Conservation (phyloP, 495 filamentous ascomycete genomes). For the Parmelia sp. region DNA sequence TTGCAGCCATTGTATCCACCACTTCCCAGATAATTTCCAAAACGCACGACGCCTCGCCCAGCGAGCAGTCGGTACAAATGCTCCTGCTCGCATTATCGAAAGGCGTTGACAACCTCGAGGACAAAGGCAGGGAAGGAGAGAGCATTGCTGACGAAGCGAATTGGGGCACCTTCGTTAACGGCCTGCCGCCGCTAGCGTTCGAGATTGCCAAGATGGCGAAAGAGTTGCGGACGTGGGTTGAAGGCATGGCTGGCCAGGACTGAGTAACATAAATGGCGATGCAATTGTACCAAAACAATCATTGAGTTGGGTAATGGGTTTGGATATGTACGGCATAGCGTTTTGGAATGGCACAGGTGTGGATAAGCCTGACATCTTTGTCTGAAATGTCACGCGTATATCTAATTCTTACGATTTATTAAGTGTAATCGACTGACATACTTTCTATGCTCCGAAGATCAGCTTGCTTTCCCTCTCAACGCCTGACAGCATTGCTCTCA, state of each 20-base stretch:
- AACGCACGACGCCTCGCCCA: slow-evolving; percentile 18
- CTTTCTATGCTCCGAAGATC: background rate
- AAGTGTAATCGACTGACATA: background rate
- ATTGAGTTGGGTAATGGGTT: background rate
- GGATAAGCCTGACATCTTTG: background rate
- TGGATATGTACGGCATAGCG: background rate
- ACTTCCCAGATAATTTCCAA: slow-evolving; percentile 23
- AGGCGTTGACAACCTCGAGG: slow-evolving; percentile 57
- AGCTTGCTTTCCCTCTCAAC: background rate
- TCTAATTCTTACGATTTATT: background rate
- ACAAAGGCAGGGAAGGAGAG: slow-evolving; percentile 59
- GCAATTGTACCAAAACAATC: background rate
- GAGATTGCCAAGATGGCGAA: slow-evolving; percentile 80
- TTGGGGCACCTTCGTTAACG: slow-evolving; percentile 61
- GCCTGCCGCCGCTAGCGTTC: slow-evolving; percentile 76
- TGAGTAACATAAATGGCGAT: slow-evolving; percentile 5
- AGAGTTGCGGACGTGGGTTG: slow-evolving; percentile 51
- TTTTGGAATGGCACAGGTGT: background rate
- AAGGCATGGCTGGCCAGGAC: slow-evolving; percentile 35
- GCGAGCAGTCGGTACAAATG: slow-evolving; percentile 51
- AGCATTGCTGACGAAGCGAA: slow-evolving; percentile 45
- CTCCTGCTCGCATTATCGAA: slow-evolving; percentile 56
- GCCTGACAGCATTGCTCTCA: too few species aligned
- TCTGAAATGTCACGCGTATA: background rate
- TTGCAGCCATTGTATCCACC: slow-evolving; percentile 56